Evolutionary conservation across 2,329 filamentous ascomycete genomes (phyloP), one percentile per base, ranked within the genome.

Genomic region (Sporothrix dimorphospora): DNA sequence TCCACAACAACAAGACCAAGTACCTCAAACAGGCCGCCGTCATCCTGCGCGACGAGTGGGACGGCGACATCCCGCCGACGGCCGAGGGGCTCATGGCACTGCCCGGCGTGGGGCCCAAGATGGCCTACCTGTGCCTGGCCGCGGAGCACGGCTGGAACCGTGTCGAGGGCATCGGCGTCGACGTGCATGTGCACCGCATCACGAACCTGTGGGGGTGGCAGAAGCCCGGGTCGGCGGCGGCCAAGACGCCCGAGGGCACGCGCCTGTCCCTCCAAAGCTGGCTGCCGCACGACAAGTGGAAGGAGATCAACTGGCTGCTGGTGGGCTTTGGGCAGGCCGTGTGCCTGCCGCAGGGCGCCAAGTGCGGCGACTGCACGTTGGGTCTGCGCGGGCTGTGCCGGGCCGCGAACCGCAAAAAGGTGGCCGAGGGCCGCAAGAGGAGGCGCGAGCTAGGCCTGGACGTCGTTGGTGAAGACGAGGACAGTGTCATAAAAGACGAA

Each of bases 121-220:
- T 98, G 94, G 94, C 91, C 14, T 94, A 96, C 80, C 87, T 98
- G 27, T 95, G 92, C 79, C 88, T 97, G 83, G 91, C 90, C 63
- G 91, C 91, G 0, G 93, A 77, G 24, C 73, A 80, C 74, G 91
- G 78, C 86, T 89, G 88, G 88, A 81, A 82, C 76, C 83, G 84
- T 45, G 88, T 87, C 70, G 85, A 89, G 78, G 94, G 94, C 8
- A 97, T 98, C 75, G 94, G 94, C 34, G 94, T 98, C 66, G 94
- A 98, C 80, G 94, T 97, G 5, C 94, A 98, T 81, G 94, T 98
- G 3, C 94, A 97, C 82, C 91, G 94, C 71, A 97, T 98, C 81
- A 95, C 94, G 69, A 97, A 97, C 82, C 84, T 97, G 38, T 97
- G 94, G 94, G 92, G 93, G 3, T 98, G 94, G 94, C 89, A 97